Base-by-base conservation (phyloP, 2,329 filamentous ascomycete genomes). In the Fusarium newnesense region DNA sequence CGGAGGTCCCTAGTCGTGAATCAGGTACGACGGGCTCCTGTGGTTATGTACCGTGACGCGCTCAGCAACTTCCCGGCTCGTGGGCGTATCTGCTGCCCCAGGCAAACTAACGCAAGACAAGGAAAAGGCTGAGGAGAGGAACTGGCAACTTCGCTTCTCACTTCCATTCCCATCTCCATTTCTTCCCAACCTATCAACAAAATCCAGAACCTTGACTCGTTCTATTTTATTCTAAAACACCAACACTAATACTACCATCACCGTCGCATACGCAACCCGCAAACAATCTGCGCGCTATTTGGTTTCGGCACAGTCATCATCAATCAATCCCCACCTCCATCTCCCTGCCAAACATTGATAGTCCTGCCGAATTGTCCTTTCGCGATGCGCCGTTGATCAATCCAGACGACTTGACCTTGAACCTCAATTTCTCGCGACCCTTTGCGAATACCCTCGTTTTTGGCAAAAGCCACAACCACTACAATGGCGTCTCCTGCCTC, bases 401-500 rank as follows among this genome's bases (percentile, higher is more conserved):
- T 49, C 52, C 56, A 58, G 32, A 65, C 72, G 50, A 67, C 56
- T 46, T 56, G 50, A 57, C 47, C 59, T 52, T 57, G 26, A 56
- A 53, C 46, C 40, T 60, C 50, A 46, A 52, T 43, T 39, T 54
- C 30, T 43, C 40, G 37, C 64, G 21, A 42, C 40, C 16, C 39
- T 24, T 54, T 39, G 53, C 53, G 47, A 63, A 69, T 58, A 71
- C 26, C 60, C 61, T 72, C 56, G 37, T 32, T 49, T 49, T 67
- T 63, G 42, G 59, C 58, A 66, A 63, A 63, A 15, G 18, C 39
- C 34, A 49, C 46, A 54, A 67, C 40, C 52, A 46, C 60, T 75
- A 74, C 59, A 53, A 84, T 84, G 83, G 81, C 83, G 36, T 84
- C 84, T 43, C 83, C 84, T 43, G 81, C 78, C 75, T 85, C 82